Conservation (phyloP, 1,139 yeast species). For the Debaryomyces sp. region DNA sequence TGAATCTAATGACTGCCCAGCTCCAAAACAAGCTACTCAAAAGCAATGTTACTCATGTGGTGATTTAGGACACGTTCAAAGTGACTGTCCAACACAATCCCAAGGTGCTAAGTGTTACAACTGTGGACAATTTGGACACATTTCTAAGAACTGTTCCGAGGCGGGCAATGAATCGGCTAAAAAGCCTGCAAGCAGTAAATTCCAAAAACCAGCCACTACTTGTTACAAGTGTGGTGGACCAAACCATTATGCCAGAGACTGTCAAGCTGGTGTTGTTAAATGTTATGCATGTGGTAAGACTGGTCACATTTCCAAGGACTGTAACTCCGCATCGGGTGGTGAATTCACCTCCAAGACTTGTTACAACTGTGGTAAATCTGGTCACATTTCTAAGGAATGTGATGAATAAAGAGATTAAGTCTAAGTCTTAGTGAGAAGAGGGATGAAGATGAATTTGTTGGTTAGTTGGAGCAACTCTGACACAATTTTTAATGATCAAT, state of each 20-base stretch:
- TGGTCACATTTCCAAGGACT: slow-evolving; percentile 88
- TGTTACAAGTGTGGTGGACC: slow-evolving; percentile 95
- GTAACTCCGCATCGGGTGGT: slow-evolving; percentile 54
- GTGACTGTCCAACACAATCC: slow-evolving; percentile 61
- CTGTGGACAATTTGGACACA: slow-evolving; percentile 80
- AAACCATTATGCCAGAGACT: slow-evolving; percentile 90
- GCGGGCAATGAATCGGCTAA: slow-evolving; percentile 24
- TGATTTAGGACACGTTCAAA: slow-evolving; percentile 69
- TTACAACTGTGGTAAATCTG: slow-evolving; percentile 45
- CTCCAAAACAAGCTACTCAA: slow-evolving; percentile 79
- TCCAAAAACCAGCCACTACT: slow-evolving; percentile 50
- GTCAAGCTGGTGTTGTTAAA: slow-evolving; percentile 74
- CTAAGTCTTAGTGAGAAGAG: not conserved
- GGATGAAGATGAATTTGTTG: slow-evolving; percentile 6
- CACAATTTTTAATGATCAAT: slow-evolving; percentile 5
- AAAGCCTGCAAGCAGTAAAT: slow-evolving; percentile 24
- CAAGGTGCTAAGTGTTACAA: slow-evolving; percentile 55
- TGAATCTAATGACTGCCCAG: slow-evolving; percentile 84
- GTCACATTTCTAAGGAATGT: slow-evolving; percentile 43
- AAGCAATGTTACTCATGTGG: slow-evolving; percentile 93
- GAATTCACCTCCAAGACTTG: slow-evolving; percentile 48
- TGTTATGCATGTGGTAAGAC: slow-evolving; percentile 92
- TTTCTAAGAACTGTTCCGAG: slow-evolving; percentile 70
- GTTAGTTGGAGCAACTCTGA: slow-evolving; percentile 2
- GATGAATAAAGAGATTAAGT: slow-evolving; percentile 11